Base-by-base conservation (phyloP, 768 basidiomycete genomes). In the Leccinum disarticulatum region DNA sequence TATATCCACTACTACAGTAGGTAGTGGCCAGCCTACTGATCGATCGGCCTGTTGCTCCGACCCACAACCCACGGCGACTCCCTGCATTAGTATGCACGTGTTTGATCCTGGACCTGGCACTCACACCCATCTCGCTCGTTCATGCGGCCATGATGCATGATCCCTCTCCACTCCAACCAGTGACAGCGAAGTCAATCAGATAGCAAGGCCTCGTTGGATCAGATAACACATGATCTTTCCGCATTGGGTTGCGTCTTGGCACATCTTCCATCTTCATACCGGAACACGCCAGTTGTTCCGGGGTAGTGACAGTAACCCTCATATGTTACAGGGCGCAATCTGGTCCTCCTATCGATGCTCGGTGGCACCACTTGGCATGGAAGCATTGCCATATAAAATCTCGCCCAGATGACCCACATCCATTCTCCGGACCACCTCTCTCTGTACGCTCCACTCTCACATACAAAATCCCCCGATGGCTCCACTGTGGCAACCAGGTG, bases 401-500 rank as follows among this genome's bases (percentile, higher is more conserved):
- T 36, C 33, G 11, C 7, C 47, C 27, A 47, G 31, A 49, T 25
- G n/a, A 35, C 28, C 52, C 48, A 54, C 28, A 14, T 36, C 38
- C 50, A 6, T 57, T 35, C 54, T 50, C 31, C 35, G 2, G 49
- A 58, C 58, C 54, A 51, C 50, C 53, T 54, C 59, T 54, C 59
- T 48, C 48, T 59, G 56, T 58, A 33, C 51, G 52, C n/a, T 50
- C 41, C 49, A n/a, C 54, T 35, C 49, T 59, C 54, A n/a, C 22
- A 60, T 22, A 28, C 46, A 27, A 47, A 27, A 17, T 55, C 47
- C 8, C 25, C 57, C 54, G 43, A 86, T 83, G 83, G 68, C 73
- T 57, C 68, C 67, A 55, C 66, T 61, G 49, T 90, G 88, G 88
- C 72, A 85, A 75, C 86, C 87, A 38, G 86, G 86, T 49, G 84